A percentile compares a stretch with the other conserved stretches of the same genome.
Evolutionary conservation across 164 flowering plant species (phyloP).

Genomic region (Dillenia suffruticosa): DNA sequence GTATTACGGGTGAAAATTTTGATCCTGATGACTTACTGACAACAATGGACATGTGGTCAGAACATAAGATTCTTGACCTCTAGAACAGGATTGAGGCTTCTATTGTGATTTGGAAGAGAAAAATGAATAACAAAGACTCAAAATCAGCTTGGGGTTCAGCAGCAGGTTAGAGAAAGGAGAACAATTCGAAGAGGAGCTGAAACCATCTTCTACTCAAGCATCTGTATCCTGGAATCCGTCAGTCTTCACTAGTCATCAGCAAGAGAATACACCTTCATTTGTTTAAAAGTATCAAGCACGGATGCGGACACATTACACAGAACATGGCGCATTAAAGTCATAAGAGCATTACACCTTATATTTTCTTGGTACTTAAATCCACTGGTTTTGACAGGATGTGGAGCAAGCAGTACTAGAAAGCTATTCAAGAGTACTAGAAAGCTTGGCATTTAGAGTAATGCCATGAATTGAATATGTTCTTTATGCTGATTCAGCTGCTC

Average conservation of each 20-base stretch:
- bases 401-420: conserved; percentile 51
- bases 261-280: conserved; percentile 11
- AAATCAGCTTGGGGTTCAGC: conserved; percentile 63
- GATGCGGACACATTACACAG: no score
- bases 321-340: no score
- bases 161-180: conserved; percentile 69
- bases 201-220: conserved; percentile 58
- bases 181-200: conserved; percentile 74
- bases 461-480: conserved; percentile 52
- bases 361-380: no score
- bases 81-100: conserved; percentile 76
- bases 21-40: conserved; percentile 52
- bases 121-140: conserved; percentile 58
- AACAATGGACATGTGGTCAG: conserved; percentile 52
- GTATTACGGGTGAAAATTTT: conserved; percentile 61
- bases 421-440: conserved; percentile 53
- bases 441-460: conserved; percentile 46
- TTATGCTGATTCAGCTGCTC: conserved; percentile 32
- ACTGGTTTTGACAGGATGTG: conserved; percentile 30
- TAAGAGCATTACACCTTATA: no score
- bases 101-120: conserved; percentile 67
- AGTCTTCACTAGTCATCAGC: conserved; percentile 53
- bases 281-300: no score
- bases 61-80: conserved; percentile 62
- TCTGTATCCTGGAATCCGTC: conserved; percentile 57